phyloP scores from a whole-genome alignment of 257 asterid genomes.

The Penstemon eatonii region DNA sequence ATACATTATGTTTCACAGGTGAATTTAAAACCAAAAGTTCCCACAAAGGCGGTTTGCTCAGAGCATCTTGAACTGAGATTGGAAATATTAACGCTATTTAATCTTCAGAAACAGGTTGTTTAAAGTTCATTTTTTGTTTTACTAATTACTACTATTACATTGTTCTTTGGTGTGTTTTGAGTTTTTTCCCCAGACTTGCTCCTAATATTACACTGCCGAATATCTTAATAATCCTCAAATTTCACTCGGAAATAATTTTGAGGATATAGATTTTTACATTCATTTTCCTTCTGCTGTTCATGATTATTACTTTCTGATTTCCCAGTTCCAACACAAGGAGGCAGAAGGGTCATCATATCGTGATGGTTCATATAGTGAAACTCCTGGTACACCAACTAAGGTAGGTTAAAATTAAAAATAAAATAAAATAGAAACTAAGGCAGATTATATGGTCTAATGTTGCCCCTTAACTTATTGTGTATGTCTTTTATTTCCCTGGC shows the following conservation, averaged over 20 bases:
- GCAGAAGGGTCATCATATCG: slow-evolving; percentile 87
- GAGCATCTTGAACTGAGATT: slow-evolving; percentile 97
- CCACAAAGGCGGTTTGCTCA: slow-evolving; percentile 85
- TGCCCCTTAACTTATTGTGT: background rate
- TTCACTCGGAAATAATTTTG: background rate
- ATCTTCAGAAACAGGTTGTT: slow-evolving; percentile 89
- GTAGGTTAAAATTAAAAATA: slow-evolving; percentile 27
- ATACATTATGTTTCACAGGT: slow-evolving; percentile 48
- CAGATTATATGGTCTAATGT: slow-evolving; percentile 24
- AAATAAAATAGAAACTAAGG: slow-evolving; percentile 51
- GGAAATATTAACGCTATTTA: slow-evolving; percentile 82
- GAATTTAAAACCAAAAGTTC: slow-evolving; percentile 93
- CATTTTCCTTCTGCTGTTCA: background rate
- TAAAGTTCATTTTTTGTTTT: background rate
- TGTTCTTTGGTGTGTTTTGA: background rate
- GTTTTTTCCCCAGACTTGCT: slow-evolving; percentile 5
- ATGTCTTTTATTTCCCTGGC: background rate
- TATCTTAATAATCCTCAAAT: too few species aligned
- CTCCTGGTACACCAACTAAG: slow-evolving; percentile 97
- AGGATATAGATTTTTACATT: too few species aligned
- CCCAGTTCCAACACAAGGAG: slow-evolving; percentile 86
- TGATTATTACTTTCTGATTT: slow-evolving; percentile 24
- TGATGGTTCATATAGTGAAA: slow-evolving; percentile 75
- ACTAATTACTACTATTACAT: background rate
- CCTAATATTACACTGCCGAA: background rate